Conservation (phyloP, 805 yeast genomes). For the Yamadazyma insecticola region DNA sequence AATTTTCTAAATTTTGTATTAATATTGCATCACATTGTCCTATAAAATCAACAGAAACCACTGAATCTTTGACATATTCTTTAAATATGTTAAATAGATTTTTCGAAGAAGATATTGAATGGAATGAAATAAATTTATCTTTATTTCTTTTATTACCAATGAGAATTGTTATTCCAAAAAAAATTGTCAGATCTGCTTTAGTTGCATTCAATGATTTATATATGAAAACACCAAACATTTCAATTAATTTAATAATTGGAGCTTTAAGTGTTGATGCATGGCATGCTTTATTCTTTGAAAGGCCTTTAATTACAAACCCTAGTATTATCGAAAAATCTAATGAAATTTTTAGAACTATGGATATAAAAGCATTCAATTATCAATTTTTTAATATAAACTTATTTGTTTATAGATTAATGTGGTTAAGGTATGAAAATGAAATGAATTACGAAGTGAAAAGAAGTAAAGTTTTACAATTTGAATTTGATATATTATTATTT, state of each 20-base stretch:
- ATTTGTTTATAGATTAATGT: conserved; percentile 12
- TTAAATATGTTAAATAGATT: conserved; percentile 4
- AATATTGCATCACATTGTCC: conserved; percentile 14
- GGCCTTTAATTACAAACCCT: conserved; percentile 8
- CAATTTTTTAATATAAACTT: conserved; percentile 13
- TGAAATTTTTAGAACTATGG: conserved; percentile 5
- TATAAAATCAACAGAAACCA: conserved; percentile 8
- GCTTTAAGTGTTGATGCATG: conserved; percentile 17
- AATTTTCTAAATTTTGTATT: conserved; percentile 15
- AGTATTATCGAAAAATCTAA: conserved; percentile 2
- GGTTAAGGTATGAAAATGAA: conserved; percentile 9
- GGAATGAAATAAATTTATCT: conserved; percentile 11
- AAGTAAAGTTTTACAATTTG: conserved; percentile 12
- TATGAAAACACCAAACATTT: conserved; percentile 4
- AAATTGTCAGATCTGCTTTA: conserved; percentile 6
- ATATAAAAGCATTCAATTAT: conserved; percentile 11
- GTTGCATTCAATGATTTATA: conserved; percentile 10
- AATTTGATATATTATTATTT: conserved; percentile 18
- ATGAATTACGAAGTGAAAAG: conserved; percentile 7
- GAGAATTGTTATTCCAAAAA: conserved; percentile 8
- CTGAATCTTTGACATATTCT: conserved; percentile 6
- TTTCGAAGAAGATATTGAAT: conserved; percentile 6
- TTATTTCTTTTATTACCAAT: conserved; percentile 17
- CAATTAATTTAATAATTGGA: conserved; percentile 12
- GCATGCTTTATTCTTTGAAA: conserved; percentile 10